Percentiles rank a stretch among this genome's conserved stretches.
These are phyloP conservation scores for Leishmania gerbilli DNA, from an alignment of 208 protist species.

Conservation along the genomic window DNA sequence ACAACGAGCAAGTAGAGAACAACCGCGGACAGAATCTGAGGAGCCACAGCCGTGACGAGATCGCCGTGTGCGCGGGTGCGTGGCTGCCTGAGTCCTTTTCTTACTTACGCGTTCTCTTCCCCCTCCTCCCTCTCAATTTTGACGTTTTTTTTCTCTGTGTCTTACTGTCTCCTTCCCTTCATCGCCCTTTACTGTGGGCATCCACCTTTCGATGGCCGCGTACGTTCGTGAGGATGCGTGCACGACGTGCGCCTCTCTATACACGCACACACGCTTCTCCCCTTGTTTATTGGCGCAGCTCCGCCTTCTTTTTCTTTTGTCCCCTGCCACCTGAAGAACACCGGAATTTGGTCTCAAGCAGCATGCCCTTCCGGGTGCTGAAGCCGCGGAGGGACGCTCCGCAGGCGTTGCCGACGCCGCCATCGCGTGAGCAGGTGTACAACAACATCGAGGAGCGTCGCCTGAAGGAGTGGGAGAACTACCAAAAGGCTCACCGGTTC, in stretches of 20 bases:
- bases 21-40: too few species aligned
- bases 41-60: too few species aligned
- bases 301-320: not conserved
- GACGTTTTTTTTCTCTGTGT: not conserved
- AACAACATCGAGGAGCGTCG: constrained; percentile 82
- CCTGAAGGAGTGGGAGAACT: constrained; percentile 90
- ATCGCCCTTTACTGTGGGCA: too few species aligned
- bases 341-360: not conserved
- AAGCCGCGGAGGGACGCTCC: constrained; percentile 23
- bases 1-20: not conserved
- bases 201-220: not conserved
- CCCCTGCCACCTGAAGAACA: not conserved
- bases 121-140: not conserved
- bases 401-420: constrained; percentile 11
- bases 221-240: not conserved
- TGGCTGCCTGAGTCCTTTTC: not conserved
- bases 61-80: not conserved
- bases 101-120: not conserved
- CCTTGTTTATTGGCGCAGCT: not conserved
- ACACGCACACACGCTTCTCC: not conserved
- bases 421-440: constrained; percentile 39
- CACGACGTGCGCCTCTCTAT: too few species aligned
- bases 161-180: not conserved
- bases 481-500: constrained; percentile 75
- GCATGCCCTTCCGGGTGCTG: constrained; percentile 2